A percentile compares a stretch with the other conserved stretches of the same genome.
Evolutionary conservation across 192 early-diverging fungal genomes (phyloP).

Genomic region (Tieghemiomyces parasiticus): DNA sequence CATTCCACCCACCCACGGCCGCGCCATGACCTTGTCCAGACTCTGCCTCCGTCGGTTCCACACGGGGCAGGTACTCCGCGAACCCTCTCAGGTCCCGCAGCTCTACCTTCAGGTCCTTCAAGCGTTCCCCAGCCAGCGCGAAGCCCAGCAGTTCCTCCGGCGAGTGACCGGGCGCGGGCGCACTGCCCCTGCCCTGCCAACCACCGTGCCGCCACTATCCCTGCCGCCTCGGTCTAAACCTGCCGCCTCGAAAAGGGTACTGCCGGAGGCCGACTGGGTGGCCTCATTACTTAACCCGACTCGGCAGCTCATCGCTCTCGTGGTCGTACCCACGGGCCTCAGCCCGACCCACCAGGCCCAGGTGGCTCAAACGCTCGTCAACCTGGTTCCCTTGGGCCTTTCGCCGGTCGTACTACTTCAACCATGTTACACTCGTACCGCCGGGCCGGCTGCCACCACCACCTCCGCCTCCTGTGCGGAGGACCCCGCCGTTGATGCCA

Average conservation of each 20-base stretch:
- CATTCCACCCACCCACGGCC: too few species aligned
- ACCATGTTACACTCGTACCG: not conserved
- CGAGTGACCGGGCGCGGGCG: not conserved
- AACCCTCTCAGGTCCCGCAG: not conserved
- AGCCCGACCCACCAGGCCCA: not conserved
- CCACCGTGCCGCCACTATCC: too few species aligned
- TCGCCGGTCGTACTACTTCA: not conserved
- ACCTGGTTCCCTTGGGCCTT: conserved; percentile 4
- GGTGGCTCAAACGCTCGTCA: conserved; percentile 9
- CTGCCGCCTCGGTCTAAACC: too few species aligned
- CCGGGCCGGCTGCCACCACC: not conserved
- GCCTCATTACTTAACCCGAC: not conserved
- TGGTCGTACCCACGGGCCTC: conserved; percentile 1
- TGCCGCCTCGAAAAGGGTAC: too few species aligned
- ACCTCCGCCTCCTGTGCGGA: not conserved
- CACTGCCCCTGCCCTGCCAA: not conserved
- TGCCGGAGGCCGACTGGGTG: not conserved
- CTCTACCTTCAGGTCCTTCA: not conserved
- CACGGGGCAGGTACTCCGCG: not conserved
- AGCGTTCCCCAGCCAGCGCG: not conserved
- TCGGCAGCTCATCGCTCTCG: not conserved
- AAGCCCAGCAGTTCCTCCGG: not conserved
- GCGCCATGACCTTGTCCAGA: too few species aligned
- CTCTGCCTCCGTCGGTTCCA: not conserved
- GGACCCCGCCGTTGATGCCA: not conserved